A percentile compares a stretch with the other conserved stretches of the same genome.
These are phyloP conservation scores for Brachypodium distachyon DNA, from an alignment of 202 grass and related monocot genomes.

Conservation along the genomic window DNA sequence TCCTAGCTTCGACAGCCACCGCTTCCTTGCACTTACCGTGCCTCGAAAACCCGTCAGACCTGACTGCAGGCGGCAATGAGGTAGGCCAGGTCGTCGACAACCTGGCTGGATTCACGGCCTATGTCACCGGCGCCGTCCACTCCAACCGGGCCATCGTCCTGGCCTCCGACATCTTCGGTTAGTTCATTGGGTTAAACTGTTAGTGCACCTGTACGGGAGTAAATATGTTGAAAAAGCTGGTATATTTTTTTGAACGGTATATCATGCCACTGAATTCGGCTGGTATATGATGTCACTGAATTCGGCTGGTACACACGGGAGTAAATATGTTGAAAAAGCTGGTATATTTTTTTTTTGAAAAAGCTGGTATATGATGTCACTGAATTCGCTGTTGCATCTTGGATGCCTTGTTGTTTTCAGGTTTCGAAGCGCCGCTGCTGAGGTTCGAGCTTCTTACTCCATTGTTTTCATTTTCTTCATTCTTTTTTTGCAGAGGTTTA, in stretches of 20 bases:
- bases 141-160: constrained; percentile 12
- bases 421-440: constrained; percentile 28
- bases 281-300: too few relatives aligned
- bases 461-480: too few relatives aligned
- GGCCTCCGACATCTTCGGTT: not conserved
- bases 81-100: not conserved
- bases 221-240: too few relatives aligned
- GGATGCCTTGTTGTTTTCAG: not conserved
- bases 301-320: too few relatives aligned
- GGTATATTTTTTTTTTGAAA: too few relatives aligned
- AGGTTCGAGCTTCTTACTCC: not conserved
- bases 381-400: not conserved
- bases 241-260: too few relatives aligned
- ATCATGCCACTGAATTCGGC: not conserved
- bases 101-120: not conserved
- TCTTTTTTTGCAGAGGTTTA: too few relatives aligned
- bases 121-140: constrained; percentile 1
- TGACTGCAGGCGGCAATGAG: not conserved
- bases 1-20: not conserved
- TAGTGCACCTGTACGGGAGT: too few relatives aligned
- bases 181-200: not conserved
- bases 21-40: not conserved
- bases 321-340: too few relatives aligned
- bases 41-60: not conserved
- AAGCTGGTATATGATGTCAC: not conserved